Base-by-base conservation (phyloP, 306 rosid species). In the Vicia faba region DNA sequence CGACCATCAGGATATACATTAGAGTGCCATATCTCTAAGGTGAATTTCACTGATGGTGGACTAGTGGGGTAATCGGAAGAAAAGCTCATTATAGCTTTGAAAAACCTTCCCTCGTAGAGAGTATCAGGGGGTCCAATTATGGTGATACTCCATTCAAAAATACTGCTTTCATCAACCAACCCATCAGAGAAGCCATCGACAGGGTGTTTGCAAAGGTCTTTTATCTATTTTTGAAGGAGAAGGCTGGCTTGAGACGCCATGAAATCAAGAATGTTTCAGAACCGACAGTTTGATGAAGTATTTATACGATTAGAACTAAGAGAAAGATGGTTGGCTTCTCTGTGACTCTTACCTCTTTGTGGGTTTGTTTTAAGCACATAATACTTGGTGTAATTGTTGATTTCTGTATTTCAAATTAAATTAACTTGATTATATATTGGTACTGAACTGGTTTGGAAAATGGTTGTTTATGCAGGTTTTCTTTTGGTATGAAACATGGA, bases 1-100 rank as follows among this genome's bases (percentile, higher is more conserved):
- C 98, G 98, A 7, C 98, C 98, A 83, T 92, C 98, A 10, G 96
- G 80, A 82, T 92, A 92, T 63, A 92, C 98, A 71, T 89, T 92
- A 33, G 98, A 96, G 73, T 92, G 98, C 98, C 98, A 92, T 66
- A 92, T 44, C 60, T 89, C 98, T 19, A 96, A 89, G 63, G 84
- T 79, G 81, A 92, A 92, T 76, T 77, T 92, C 77, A 92, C 96
- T 5, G 96, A 56, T 1, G 98, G 98, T 1, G 98, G 96, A 79
- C 98, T 92, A 68, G 89, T 92, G 0, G 98, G 98, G 80, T 92
- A 92, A 81, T 92, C 88, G 39, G 89, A 61, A 13, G 98, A 96
- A 71, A 92, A 92, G 55, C 87, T 87, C 98, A 92, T 92, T 3
- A 89, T 89, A 36, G 98, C 96, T 60, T 92, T 92, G 85, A 92